Base-by-base conservation (phyloP, 768 basidiomycete species). In the Cyclocybe cylindracea region DNA sequence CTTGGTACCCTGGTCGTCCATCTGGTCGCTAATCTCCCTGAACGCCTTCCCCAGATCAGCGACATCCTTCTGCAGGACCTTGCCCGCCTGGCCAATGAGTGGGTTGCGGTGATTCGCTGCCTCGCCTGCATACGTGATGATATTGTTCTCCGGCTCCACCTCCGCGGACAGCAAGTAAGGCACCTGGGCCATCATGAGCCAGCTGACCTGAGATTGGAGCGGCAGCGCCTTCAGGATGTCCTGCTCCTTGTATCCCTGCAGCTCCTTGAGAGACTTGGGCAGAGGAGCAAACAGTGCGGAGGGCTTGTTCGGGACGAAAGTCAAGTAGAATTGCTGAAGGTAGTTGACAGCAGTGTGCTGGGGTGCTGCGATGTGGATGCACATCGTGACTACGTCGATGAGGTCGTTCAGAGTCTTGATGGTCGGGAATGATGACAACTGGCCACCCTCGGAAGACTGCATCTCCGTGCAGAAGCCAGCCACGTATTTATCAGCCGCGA, bases 271-370 rank as follows among this genome's bases (percentile, higher is more conserved):
- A 9, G 58, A 49, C n/a, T 42, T 45, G 8, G 68, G 67, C 37
- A 65, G 56, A 4, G 59, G 63, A 10, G 50, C 36, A 45, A 54
- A 63, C 11, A 69, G 60, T 8, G 68, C 54, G 1, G 65, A 60
- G 7, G 68, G 68, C 36, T 62, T 66, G 55, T 69, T 69, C 9
- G 66, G 65, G 44, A 69, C 60, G 39, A 68, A 69, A 11, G 65
- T 63, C 54, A 62, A 63, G 54, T 69, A 69, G 46, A 64, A 69
- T 46, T 69, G 68, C 50, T 69, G 68, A n/a, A 69, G 60, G 49
- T 68, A 69, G 48, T 69, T 69, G 51, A 69, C 64, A 2, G 68
- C 68, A 31, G 67, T 69, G 48, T 69, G 68, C 51, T 69, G 68
- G 5, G 66, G 61, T 10, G 64, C 55, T 13, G 68, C 66, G 47